Percentiles rank a stretch among this genome's conserved stretches.
Conservation (phyloP, 345 rosid species). For the Populus alba region DNA sequence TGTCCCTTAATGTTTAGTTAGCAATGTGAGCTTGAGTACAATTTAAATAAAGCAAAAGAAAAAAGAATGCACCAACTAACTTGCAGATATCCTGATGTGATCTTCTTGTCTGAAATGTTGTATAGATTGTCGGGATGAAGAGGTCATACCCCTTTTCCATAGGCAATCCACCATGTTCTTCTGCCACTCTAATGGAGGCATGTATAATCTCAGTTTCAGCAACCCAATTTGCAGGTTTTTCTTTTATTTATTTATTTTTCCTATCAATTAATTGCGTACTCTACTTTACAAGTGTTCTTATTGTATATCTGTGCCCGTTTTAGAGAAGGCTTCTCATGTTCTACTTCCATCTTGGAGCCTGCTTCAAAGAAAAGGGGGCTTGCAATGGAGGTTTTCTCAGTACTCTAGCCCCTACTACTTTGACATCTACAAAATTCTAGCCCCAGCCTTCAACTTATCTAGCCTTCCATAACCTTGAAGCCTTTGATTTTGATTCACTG, state of each 20-base stretch:
- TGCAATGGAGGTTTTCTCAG: conserved; percentile 40
- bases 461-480: conserved; percentile 13
- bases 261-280: not conserved
- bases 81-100: too few relatives aligned
- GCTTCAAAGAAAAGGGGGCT: conserved; percentile 21
- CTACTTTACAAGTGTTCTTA: not conserved
- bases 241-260: not conserved
- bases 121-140: conserved; percentile 51
- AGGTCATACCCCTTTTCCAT: conserved; percentile 47
- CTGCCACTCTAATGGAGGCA: conserved; percentile 20
- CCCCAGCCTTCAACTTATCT: conserved; percentile 21
- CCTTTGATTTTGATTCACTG: conserved; percentile 29
- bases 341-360: conserved; percentile 28
- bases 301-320: not conserved
- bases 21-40: not conserved
- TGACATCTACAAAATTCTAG: conserved; percentile 17
- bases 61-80: not conserved
- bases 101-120: conserved; percentile 11
- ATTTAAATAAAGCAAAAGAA: not conserved
- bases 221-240: conserved; percentile 36
- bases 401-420: conserved; percentile 36
- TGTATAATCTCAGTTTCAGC: conserved; percentile 12
- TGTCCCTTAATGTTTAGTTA: too few relatives aligned
- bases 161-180: conserved; percentile 32
- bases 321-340: conserved; percentile 36